These are phyloP conservation scores for Medicago arabica DNA, from an alignment of 306 rosid genomes.

Conservation along the genomic window DNA sequence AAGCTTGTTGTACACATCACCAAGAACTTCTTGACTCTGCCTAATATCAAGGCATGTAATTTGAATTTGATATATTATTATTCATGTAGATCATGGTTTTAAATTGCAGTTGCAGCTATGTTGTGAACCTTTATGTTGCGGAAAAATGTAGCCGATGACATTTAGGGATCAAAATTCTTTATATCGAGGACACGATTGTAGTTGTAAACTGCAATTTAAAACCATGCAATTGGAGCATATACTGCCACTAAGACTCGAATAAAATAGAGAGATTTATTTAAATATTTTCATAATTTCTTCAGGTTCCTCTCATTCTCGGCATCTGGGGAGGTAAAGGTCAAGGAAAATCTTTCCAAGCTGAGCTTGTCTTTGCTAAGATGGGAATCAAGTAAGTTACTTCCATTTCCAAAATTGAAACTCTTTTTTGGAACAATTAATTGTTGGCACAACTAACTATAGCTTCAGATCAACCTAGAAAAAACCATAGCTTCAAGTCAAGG, in stretches of 20 bases:
- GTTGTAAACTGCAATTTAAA: background rate
- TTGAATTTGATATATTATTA: background rate
- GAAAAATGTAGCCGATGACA: no score
- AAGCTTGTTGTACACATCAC: slow-evolving; percentile 96
- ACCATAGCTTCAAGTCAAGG: no score
- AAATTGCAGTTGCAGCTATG: background rate
- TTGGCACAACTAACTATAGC: no score
- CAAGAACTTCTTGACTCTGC: slow-evolving; percentile 87
- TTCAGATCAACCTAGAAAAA: no score
- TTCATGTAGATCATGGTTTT: background rate
- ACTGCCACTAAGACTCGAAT: background rate
- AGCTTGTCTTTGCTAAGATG: slow-evolving; percentile 96
- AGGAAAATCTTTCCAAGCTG: slow-evolving; percentile 97
- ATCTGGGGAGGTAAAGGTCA: slow-evolving; percentile 99
- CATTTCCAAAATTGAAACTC: background rate
- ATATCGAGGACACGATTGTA: background rate
- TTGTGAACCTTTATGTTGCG: background rate
- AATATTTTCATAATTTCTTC: slow-evolving; percentile 24
- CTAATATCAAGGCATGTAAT: slow-evolving; percentile 80
- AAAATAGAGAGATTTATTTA: background rate
- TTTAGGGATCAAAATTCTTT: no score
- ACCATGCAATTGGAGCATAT: background rate
- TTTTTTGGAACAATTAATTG: no score
- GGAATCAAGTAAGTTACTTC: slow-evolving; percentile 79
- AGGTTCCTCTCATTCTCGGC: slow-evolving; percentile 97